Evolutionary conservation across 805 yeast species (phyloP), one percentile per base, ranked within the genome.

Genomic region (Dipodascopsis tothii): DNA sequence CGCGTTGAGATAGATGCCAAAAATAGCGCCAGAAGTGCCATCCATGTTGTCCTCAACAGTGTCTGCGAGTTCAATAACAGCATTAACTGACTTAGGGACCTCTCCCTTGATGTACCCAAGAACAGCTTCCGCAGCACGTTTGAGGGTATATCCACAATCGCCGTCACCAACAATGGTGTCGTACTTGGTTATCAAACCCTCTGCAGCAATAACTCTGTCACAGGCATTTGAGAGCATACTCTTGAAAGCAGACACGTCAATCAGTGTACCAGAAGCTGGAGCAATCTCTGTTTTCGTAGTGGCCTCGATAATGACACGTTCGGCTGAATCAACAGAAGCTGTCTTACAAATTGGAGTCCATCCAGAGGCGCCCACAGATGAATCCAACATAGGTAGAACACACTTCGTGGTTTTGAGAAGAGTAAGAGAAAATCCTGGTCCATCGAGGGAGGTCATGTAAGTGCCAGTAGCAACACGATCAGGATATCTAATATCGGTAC

Each of bases 111-210:
- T 64, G 18, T 77, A 75, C 7, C 71, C 66, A 35, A 77, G 62
- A 35, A 88, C 74, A 1, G 84, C 87, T 43, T 79, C 72, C 22
- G 87, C 92, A 33, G 96, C 97, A 20, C 77, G 73, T 11, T 79
- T 84, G 48, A 88, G 67, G 1, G 96, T 88, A 56, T 85, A 92
- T 33, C 97, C 97, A 65, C 96, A 88, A 61, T 88, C 97, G 56
- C 97, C 97, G 62, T 88, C 97, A 45, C 97, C 97, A 1, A 90
- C 96, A 53, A 78, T 71, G 1, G 94, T 82, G 58, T 88, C 97
- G 54, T 83, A 79, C 43, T 77, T 73, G 1, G 96, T 88, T 57
- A 88, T 81, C 56, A 77, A 74, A 2, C 95, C 92, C 62, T 88
- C 96, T n/a, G 74, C 74, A 21, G 71, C 67, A 35, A 81, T 66